A percentile compares a stretch with the other conserved stretches of the same genome.
phyloP scores from a whole-genome alignment of 2,329 filamentous ascomycete genomes.

The Stagonosporopsis vannaccii region DNA sequence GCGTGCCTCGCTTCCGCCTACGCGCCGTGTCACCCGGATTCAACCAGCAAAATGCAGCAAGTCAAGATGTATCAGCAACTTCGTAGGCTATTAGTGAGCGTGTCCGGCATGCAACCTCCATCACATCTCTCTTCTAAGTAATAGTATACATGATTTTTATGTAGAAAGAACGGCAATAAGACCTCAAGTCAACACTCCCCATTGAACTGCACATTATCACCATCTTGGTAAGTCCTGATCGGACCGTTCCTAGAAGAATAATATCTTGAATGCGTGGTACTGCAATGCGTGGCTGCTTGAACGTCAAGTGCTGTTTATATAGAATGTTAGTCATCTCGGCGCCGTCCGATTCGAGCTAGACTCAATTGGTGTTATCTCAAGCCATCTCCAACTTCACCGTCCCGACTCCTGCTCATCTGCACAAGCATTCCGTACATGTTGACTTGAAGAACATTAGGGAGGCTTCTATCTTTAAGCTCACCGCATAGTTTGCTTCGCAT shows the following conservation, averaged over 20 bases:
- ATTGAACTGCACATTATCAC: neutral
- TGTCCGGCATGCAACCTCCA: neutral
- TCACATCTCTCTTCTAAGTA: neutral
- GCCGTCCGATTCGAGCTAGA: conserved; percentile 18
- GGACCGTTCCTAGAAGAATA: neutral
- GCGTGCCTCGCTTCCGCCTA: conserved; percentile 4
- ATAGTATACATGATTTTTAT: neutral
- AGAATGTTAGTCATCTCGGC: conserved; percentile 7
- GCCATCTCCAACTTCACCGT: conserved; percentile 4
- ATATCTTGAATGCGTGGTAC: neutral
- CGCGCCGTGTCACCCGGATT: neutral
- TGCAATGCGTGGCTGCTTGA: neutral
- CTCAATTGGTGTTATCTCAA: conserved; percentile 16
- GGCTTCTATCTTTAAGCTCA: neutral
- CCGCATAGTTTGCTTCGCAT: neutral
- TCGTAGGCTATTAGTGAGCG: neutral
- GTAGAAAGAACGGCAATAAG: neutral
- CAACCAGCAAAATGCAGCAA: neutral
- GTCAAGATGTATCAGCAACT: neutral
- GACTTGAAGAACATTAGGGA: neutral
- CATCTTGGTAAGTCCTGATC: neutral
- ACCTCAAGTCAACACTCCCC: neutral
- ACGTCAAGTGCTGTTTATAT: neutral
- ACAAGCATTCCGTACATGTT: neutral
- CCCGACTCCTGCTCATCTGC: conserved; percentile 12